Conservation (phyloP, 208 protist genomes). For the Wallacemonas collosoma region DNA sequence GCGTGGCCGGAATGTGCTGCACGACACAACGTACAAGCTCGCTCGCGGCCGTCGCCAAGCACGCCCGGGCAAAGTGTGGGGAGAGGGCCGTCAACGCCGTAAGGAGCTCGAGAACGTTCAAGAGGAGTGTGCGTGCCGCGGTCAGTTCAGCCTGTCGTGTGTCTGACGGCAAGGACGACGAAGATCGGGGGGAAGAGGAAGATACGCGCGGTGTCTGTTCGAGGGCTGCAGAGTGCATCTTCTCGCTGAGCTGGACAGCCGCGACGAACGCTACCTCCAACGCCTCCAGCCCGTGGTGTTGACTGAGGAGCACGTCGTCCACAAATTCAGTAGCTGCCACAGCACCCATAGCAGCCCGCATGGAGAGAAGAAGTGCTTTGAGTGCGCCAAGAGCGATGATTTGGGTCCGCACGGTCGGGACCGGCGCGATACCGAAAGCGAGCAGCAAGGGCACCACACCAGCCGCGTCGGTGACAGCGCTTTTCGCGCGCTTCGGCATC, state of each 20-base stretch:
- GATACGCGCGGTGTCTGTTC: neutral
- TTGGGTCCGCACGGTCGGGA: conserved; percentile 65
- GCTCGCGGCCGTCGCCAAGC: conserved; percentile 21
- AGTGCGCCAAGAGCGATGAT: conserved; percentile 56
- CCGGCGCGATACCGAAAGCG: conserved; percentile 58
- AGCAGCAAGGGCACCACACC: conserved; percentile 60
- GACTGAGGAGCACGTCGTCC: conserved; percentile 40
- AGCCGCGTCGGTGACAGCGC: conserved; percentile 45
- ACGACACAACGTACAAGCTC: conserved; percentile 13
- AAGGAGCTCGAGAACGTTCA: conserved; percentile 28
- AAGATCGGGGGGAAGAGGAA: neutral
- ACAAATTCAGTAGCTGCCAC: conserved; percentile 34
- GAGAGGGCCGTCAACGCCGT: conserved; percentile 27
- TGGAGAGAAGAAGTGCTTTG: conserved; percentile 34
- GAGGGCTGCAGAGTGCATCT: neutral
- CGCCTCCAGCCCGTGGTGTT: conserved; percentile 56
- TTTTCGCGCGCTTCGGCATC: conserved; percentile 25
- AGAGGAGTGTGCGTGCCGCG: conserved; percentile 16
- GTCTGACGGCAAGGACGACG: neutral
- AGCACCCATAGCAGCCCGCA: conserved; percentile 32
- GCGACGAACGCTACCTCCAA: conserved; percentile 27
- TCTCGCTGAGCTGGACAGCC: conserved; percentile 10
- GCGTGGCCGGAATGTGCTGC: conserved; percentile 5
- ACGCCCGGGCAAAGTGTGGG: conserved; percentile 12
- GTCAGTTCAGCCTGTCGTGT: neutral